Evolutionary conservation across 805 yeast species (phyloP), one percentile per base, ranked within the genome.

Genomic region (Ogataea haglerorum): DNA sequence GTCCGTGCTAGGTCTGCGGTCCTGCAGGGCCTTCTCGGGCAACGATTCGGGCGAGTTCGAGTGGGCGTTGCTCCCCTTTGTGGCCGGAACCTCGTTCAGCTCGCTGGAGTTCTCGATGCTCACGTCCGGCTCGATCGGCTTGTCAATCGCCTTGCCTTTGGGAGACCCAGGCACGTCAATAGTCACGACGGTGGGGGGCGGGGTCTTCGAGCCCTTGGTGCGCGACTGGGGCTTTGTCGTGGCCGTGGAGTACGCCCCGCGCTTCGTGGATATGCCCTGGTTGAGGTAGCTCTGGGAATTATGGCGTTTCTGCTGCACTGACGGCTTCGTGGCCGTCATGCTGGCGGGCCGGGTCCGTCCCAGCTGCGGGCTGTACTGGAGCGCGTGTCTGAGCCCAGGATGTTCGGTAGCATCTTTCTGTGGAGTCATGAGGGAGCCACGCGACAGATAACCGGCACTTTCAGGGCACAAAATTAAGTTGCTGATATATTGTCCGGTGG

Each of bases 251-350:
- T 30, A 30, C 12, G 55, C 48, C 3, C 61, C 60, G 16, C 62
- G 49, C 38, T 58, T 59, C 6, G 55, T 40, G 9, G 50, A 34
- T 13, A 30, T 38, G 5, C 51, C 51, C 21, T 45, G 56, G n/a
- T 39, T 15, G 13, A 40, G 31, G 31, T 51, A 54, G 10, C 63
- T 56, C 34, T 58, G 63, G 6, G 63, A 58, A 28, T 53, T 54
- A 18, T 57, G 63, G 16, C 64, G 56, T 34, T 60, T 58, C 32
- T 58, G 61, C 25, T 54, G 59, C 13, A 40, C 42, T 23, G 58
- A 42, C n/a, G 57, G 56, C 34, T 48, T 54, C 10, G 38, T 31
- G 21, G 52, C 42, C 26, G 39, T 36, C 7, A 47, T 26, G 17
- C 34, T 46, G n/a, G 46, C 36, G 8, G 55, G 46, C 36, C 55